These are phyloP conservation scores for Suhomyces emberorum DNA, from an alignment of 805 yeast species.

Conservation along the genomic window DNA sequence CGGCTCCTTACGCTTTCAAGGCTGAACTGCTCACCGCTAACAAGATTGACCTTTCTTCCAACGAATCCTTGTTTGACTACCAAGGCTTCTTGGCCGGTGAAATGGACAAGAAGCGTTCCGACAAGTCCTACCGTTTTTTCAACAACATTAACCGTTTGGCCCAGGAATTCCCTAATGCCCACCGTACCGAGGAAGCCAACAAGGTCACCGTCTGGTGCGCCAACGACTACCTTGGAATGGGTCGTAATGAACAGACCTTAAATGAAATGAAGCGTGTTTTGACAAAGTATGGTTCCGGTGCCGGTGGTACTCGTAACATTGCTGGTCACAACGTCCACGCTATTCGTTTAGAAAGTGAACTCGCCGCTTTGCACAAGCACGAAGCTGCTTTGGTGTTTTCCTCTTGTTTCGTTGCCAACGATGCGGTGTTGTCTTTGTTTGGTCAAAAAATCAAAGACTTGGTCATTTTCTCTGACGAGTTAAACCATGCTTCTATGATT, in stretches of 20 bases:
- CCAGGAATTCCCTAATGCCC: conserved; percentile 90
- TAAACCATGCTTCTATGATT: conserved; percentile 98
- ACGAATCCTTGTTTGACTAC: conserved; percentile 64
- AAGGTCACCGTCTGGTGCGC: conserved; percentile 99
- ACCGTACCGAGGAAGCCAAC: conserved; percentile 67
- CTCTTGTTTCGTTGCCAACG: conserved; percentile 96
- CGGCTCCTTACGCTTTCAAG: conserved; percentile 33
- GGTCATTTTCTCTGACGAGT: conserved; percentile 88
- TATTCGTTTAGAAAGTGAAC: conserved; percentile 77
- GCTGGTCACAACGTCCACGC: conserved; percentile 96
- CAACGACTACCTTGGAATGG: conserved; percentile 95
- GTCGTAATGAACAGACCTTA: conserved; percentile 71
- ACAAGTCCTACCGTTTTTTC: conserved; percentile 92
- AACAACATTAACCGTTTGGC: conserved; percentile 97
- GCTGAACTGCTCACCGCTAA: conserved; percentile 23
- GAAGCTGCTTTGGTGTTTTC: conserved; percentile 94
- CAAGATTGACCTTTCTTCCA: conserved; percentile 34
- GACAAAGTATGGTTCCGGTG: conserved; percentile 94
- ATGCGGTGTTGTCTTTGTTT: conserved; percentile 84
- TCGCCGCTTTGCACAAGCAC: conserved; percentile 89
- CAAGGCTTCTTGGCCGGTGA: conserved; percentile 65
- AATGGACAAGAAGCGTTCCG: conserved; percentile 69
- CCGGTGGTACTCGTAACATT: conserved; percentile 98
- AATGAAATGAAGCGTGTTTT: conserved; percentile 74
- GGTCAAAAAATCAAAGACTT: conserved; percentile 89